Conservation (phyloP, 352 stramenopile species). For the Aphanomyces euteiches region DNA sequence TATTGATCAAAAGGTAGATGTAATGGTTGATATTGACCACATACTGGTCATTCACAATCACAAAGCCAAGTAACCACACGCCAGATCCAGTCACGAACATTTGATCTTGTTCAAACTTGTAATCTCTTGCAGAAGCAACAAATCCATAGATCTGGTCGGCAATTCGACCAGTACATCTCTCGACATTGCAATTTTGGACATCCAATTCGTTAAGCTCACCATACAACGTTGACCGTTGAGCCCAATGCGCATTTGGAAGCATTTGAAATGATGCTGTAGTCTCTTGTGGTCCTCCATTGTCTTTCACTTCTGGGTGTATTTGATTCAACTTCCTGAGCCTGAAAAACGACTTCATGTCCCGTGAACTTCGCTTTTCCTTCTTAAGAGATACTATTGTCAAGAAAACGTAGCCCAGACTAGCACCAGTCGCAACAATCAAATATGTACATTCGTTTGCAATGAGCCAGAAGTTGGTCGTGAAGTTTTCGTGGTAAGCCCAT, state of each 20-base stretch:
- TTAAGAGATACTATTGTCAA: background rate
- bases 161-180: background rate
- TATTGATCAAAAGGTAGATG: constrained; percentile 1
- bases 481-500: constrained; percentile 17
- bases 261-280: too few species aligned
- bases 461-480: background rate
- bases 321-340: background rate
- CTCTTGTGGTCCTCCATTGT: too few species aligned
- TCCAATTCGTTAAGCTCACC: background rate
- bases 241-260: background rate
- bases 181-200: background rate
- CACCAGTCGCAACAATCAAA: background rate
- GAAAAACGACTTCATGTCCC: background rate
- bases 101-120: background rate
- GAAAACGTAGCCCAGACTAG: background rate
- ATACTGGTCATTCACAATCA: constrained; percentile 3
- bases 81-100: constrained; percentile 4
- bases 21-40: constrained; percentile 21
- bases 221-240: background rate
- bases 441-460: constrained; percentile 6
- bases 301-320: background rate
- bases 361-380: background rate
- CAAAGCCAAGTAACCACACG: constrained; percentile 18
- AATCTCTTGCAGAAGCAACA: constrained; percentile 10
- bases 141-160: constrained; percentile 8